Evolutionary conservation across 495 filamentous ascomycete genomes (phyloP), one percentile per base, ranked within the genome.

Genomic region (Lophiostoma macrostomum): DNA sequence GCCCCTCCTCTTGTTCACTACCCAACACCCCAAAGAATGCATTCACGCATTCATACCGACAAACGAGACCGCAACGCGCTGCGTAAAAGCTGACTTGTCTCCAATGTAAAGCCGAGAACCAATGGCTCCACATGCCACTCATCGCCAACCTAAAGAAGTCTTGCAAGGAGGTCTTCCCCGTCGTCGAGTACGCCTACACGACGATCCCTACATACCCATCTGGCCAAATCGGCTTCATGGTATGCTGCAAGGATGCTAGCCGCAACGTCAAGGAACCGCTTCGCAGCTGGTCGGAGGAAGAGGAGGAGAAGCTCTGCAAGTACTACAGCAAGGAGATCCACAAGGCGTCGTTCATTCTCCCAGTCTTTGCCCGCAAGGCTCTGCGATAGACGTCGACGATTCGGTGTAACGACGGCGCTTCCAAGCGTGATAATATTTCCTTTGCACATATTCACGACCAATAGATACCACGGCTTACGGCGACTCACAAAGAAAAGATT

Each of bases 161-260:
- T 64, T 97, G 94, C 84, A 82, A 84, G 60, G 88, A 96, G 74
- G 87, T 99, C 72, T 99, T 99, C 83, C 91, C 94, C 41, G 84
- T 85, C 50, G 94, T 84, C 69, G 94, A 97, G 74, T 99, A 97
- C 79, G 94, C 88, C 58, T 99, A 95, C 83, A 97, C 94, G 62
- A 96, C 91, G 65, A 99, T 97, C 75, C 94, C 94, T 50, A 99
- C 94, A 66, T 99, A 99, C 79, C 94, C 94, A 50, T 93, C 88
- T 50, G 94, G 94, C 70, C 91, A 96, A 78, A 99, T 99, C 68
- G 94, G 94, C 70, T 99, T 97, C 83, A 95, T 97, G 90, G 88
- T 99, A 59, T 97, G 93, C 83, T 87, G 78, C 83, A 97, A 97
- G 82, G 93, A 97, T 67, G 76, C 81, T 61, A 79, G 68, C 59